phyloP scores from a whole-genome alignment of 345 rosid species.

The Cardamine chenopodiifolia region DNA sequence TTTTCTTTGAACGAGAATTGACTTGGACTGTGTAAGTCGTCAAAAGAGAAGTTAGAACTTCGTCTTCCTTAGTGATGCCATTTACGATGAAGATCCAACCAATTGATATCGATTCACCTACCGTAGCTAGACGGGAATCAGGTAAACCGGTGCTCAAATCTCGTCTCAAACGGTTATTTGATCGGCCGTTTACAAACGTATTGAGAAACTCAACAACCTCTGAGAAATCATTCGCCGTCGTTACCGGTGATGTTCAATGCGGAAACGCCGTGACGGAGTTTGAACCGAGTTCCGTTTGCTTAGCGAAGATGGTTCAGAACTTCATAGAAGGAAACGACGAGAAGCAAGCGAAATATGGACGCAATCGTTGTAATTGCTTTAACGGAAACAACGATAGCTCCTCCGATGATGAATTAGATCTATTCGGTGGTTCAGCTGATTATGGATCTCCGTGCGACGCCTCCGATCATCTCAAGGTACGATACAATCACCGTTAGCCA shows the following conservation, averaged over 20 bases:
- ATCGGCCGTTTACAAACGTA: slow-evolving; percentile 63
- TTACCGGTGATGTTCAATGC: slow-evolving; percentile 30
- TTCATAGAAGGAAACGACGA: slow-evolving; percentile 87
- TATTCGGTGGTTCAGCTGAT: slow-evolving; percentile 46
- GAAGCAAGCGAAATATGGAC: slow-evolving; percentile 75
- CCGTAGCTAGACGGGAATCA: slow-evolving; percentile 47
- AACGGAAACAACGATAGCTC: slow-evolving; percentile 75
- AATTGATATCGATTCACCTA: slow-evolving; percentile 50
- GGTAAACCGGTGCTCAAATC: slow-evolving; percentile 67
- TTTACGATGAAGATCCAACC: slow-evolving; percentile 78
- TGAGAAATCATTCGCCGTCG: slow-evolving; percentile 49
- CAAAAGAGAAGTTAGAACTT: slow-evolving; percentile 21
- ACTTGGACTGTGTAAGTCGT: slow-evolving; percentile 25
- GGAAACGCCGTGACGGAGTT: slow-evolving; percentile 53
- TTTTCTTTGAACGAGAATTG: slow-evolving; percentile 36
- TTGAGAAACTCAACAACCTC: slow-evolving; percentile 48
- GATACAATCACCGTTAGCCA: not conserved
- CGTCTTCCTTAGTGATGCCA: slow-evolving; percentile 22
- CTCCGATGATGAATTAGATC: slow-evolving; percentile 81
- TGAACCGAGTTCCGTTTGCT: slow-evolving; percentile 86
- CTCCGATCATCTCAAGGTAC: slow-evolving; percentile 74
- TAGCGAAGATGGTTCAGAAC: slow-evolving; percentile 87
- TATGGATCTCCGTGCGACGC: slow-evolving; percentile 56
- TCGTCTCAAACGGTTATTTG: slow-evolving; percentile 68
- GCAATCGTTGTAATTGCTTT: slow-evolving; percentile 94